Evolutionary conservation across 2,329 filamentous ascomycete genomes (phyloP).

Genomic region (Coniochaeta ligniaria): DNA sequence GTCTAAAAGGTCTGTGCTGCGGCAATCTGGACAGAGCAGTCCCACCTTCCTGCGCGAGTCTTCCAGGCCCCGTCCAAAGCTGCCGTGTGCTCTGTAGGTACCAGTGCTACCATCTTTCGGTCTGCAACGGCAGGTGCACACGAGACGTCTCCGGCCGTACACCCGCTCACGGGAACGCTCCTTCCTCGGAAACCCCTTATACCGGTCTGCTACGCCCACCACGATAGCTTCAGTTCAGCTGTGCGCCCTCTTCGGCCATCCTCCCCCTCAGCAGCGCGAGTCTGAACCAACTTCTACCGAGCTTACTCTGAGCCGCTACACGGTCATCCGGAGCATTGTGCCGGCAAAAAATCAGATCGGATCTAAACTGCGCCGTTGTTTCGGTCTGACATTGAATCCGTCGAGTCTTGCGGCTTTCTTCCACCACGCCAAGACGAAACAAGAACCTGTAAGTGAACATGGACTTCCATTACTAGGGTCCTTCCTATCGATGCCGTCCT

Average conservation of each 20-base stretch:
- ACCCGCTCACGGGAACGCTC: not conserved
- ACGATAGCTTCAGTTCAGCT: not conserved
- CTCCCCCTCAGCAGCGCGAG: not conserved
- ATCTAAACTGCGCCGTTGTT: not conserved
- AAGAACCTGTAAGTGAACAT: not conserved
- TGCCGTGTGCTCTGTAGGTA: not conserved
- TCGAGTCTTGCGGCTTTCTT: not conserved
- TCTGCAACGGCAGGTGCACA: not conserved
- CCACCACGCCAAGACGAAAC: not conserved
- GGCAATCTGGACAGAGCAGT: not conserved
- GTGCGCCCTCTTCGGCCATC: not conserved
- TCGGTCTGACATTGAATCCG: not conserved
- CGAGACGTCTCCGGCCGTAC: not conserved
- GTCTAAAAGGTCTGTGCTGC: not conserved
- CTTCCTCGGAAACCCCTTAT: not conserved
- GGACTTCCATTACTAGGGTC: not conserved
- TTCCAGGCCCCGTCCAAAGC: not conserved
- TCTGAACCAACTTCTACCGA: not conserved
- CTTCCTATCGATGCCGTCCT: not conserved
- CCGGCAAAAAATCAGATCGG: not conserved
- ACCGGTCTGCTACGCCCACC: not conserved
- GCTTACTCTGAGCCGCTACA: not conserved
- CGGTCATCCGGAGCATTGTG: not conserved
- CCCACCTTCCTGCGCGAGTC: not conserved
- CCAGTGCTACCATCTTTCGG: not conserved